Evolutionary conservation across 352 stramenopile genomes (phyloP).

Genomic region (Pythium coloratum): DNA sequence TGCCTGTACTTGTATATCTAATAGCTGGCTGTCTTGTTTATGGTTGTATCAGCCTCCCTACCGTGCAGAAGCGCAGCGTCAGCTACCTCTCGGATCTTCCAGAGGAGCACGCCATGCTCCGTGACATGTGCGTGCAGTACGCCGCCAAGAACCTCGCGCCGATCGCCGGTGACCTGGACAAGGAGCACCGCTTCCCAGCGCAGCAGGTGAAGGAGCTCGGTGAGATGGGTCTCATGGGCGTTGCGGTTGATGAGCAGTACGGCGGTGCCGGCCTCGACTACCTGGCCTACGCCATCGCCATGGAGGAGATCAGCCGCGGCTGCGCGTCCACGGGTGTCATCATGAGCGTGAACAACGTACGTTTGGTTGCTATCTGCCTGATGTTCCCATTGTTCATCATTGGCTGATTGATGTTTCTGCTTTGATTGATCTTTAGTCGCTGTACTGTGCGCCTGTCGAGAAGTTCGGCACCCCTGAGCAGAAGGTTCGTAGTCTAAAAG

Average conservation of each 20-base stretch:
- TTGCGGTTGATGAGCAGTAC: constrained; percentile 89
- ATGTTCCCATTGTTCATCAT: background rate
- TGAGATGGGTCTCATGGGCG: constrained; percentile 96
- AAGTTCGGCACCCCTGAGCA: constrained; percentile 92
- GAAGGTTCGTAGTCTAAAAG: constrained; percentile 47
- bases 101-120: constrained; percentile 96
- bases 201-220: constrained; percentile 85
- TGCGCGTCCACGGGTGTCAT: constrained; percentile 96
- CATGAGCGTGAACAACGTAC: constrained; percentile 94
- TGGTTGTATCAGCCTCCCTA: background rate
- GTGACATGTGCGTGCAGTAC: constrained; percentile 95
- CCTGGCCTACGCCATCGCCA: constrained; percentile 96
- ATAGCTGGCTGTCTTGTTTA: background rate
- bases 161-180: constrained; percentile 90
- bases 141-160: constrained; percentile 93
- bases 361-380: constrained; percentile 13
- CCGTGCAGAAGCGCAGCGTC: constrained; percentile 42
- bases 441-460: constrained; percentile 95
- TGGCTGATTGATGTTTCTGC: constrained; percentile 14
- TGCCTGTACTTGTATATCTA: background rate
- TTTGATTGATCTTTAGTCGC: constrained; percentile 66
- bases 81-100: constrained; percentile 77
- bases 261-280: constrained; percentile 94
- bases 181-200: constrained; percentile 82
- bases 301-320: constrained; percentile 97